Evolutionary conservation across 2,329 filamentous ascomycete species (phyloP).

Genomic region (Mycogone perniciosa): DNA sequence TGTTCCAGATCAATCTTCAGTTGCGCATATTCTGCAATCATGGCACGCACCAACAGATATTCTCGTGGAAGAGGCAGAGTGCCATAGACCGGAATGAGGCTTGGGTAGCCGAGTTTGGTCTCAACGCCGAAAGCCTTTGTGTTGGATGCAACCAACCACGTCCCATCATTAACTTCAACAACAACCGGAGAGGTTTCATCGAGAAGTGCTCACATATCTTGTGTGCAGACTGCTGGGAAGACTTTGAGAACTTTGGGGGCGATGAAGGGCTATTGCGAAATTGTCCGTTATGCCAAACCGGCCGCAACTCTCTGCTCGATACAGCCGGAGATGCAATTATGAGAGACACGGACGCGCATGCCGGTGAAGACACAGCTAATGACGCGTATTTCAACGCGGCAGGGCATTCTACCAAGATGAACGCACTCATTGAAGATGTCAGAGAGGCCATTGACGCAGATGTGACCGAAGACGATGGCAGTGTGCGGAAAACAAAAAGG

Average conservation of each 20-base stretch:
- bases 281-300: background rate
- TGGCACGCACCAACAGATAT: conserved; percentile 40
- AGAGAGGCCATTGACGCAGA: conserved; percentile 11
- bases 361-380: background rate
- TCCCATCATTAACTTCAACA: conserved; percentile 23
- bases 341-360: background rate
- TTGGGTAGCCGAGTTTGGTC: conserved; percentile 16
- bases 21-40: conserved; percentile 44
- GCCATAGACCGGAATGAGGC: conserved; percentile 26
- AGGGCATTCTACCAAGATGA: conserved; percentile 30
- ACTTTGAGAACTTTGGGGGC: conserved; percentile 10
- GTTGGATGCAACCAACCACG: conserved; percentile 27
- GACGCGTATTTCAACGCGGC: conserved; percentile 21
- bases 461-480: conserved; percentile 17
- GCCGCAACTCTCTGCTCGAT: background rate
- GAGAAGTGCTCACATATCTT: conserved; percentile 26
- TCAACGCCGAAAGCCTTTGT: conserved; percentile 22
- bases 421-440: conserved; percentile 25
- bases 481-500: conserved; percentile 16
- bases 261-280: conserved; percentile 6
- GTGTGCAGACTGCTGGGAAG: conserved; percentile 25
- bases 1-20: conserved; percentile 41
- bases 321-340: background rate
- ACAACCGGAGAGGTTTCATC: conserved; percentile 15
- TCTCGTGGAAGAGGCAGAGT: conserved; percentile 34